Conservation (phyloP, 129 eudicot species). For the Lonicera japonica region DNA sequence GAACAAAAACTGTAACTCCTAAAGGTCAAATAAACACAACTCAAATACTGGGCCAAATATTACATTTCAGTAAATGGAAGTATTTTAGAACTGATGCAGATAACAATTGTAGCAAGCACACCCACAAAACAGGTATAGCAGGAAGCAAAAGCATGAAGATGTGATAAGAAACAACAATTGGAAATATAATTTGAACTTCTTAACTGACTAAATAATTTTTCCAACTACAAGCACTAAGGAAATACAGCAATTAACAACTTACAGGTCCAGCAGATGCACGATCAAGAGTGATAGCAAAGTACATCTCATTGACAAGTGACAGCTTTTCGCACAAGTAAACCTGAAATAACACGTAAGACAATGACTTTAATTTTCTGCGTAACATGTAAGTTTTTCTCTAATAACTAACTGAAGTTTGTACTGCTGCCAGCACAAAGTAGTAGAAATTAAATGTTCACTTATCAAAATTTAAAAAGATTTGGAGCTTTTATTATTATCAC, state of each 20-base stretch:
- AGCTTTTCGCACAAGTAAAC: slow-evolving; percentile 85
- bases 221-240: background rate
- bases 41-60: too few species aligned
- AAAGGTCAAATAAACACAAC: too few species aligned
- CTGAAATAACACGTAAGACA: slow-evolving; percentile 32
- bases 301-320: slow-evolving; percentile 94
- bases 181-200: background rate
- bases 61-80: too few species aligned
- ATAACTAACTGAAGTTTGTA: background rate
- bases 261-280: slow-evolving; percentile 97
- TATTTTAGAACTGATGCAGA: too few species aligned
- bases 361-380: background rate
- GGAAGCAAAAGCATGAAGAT: too few species aligned
- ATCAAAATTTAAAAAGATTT: background rate
- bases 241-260: slow-evolving; percentile 24
- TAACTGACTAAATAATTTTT: too few species aligned
- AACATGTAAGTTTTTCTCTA: background rate
- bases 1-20: too few species aligned
- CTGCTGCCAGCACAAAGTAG: background rate
- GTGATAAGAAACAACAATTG: too few species aligned
- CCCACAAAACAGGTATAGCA: too few species aligned
- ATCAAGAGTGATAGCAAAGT: slow-evolving; percentile 94
- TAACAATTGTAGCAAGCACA: too few species aligned
- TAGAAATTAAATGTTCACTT: background rate
- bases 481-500: too few species aligned